Evolutionary conservation across 2,329 filamentous ascomycete species (phyloP).

Genomic region (Aquanectria penicillioides): DNA sequence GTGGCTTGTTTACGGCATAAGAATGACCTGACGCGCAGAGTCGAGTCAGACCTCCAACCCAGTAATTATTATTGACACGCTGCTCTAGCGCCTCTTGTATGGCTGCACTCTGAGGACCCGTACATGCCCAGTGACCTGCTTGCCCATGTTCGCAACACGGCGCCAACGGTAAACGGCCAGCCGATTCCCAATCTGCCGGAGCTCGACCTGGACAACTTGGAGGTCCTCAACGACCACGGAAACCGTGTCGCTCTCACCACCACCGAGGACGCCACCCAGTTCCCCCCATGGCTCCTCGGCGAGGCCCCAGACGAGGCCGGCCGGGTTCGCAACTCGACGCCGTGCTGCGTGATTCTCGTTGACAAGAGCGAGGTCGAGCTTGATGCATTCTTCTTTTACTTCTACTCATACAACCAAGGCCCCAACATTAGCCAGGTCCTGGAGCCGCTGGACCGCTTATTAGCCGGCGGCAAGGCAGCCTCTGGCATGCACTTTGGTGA

Average conservation of each 20-base stretch:
- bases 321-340: constrained; percentile 37
- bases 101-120: constrained; percentile 46
- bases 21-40: too few relatives aligned
- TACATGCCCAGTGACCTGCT: constrained; percentile 45
- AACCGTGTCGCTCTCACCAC: constrained; percentile 36
- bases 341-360: constrained; percentile 45
- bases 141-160: constrained; percentile 43
- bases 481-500: constrained; percentile 44
- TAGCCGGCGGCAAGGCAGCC: constrained; percentile 17
- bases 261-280: constrained; percentile 39
- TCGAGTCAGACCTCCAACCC: background rate
- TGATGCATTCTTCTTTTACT: constrained; percentile 49
- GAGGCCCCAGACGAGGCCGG: constrained; percentile 36
- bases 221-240: constrained; percentile 34
- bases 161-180: constrained; percentile 33
- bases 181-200: constrained; percentile 31
- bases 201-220: constrained; percentile 44
- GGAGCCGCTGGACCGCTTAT: constrained; percentile 39
- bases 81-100: constrained; percentile 43
- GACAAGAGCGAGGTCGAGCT: constrained; percentile 39
- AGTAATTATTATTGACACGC: constrained; percentile 3
- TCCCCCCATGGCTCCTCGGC: constrained; percentile 43
- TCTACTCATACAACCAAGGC: constrained; percentile 47
- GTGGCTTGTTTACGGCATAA: too few relatives aligned
- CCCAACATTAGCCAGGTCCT: constrained; percentile 46